Evolutionary conservation across 345 rosid species (phyloP).

Genomic region (Combretum micranthum): DNA sequence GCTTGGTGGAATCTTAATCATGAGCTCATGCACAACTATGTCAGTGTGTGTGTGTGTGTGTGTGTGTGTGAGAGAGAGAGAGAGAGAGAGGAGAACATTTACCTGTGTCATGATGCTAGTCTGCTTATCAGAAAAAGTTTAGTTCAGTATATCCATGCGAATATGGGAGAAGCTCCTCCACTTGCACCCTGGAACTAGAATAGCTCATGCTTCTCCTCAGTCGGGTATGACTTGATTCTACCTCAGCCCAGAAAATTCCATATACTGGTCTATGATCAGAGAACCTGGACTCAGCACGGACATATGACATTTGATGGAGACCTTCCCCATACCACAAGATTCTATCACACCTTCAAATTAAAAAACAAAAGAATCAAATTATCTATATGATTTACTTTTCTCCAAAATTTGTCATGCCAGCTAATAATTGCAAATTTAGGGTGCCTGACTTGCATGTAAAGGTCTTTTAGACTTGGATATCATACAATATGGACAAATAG

Average conservation of each 20-base stretch:
- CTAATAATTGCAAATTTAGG: no score
- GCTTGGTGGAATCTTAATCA: neutral
- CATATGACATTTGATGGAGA: constrained; percentile 78
- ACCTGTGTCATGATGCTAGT: constrained; percentile 2
- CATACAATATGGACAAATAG: neutral
- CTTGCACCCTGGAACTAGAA: constrained; percentile 70
- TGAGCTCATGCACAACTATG: neutral
- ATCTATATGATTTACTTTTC: neutral
- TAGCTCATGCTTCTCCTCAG: constrained; percentile 66
- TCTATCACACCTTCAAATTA: constrained; percentile 72
- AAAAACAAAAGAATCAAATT: neutral
- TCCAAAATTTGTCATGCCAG: neutral
- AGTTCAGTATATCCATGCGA: constrained; percentile 89
- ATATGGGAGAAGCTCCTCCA: constrained; percentile 92
- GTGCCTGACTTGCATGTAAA: no score
- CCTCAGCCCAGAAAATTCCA: constrained; percentile 89
- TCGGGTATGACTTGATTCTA: constrained; percentile 67
- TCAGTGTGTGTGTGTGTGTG: no score
- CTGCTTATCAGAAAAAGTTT: constrained; percentile 59
- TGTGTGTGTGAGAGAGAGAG: no score
- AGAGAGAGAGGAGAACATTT: constrained; percentile 15
- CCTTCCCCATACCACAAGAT: constrained; percentile 98
- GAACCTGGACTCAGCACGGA: constrained; percentile 88
- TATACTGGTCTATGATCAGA: constrained; percentile 98
- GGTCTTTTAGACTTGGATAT: no score